Percentiles rank a stretch among this genome's conserved stretches.
Evolutionary conservation across 2,329 filamentous ascomycete species (phyloP).

Genomic region (Botrytis squamosa): DNA sequence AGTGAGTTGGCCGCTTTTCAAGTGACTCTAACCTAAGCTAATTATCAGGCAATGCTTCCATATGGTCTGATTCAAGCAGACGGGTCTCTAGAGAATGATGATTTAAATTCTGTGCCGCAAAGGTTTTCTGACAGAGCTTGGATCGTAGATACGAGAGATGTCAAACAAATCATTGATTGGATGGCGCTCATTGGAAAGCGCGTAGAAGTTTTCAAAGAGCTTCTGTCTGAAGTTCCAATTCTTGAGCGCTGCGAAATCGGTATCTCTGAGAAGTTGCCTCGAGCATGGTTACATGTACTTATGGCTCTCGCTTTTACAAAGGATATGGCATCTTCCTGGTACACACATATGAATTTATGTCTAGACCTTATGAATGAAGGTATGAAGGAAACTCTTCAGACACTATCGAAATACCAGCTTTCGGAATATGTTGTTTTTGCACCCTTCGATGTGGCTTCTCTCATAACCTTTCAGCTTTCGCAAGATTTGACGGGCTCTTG

Average conservation of each 20-base stretch:
- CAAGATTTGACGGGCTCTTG: slow-evolving; percentile 22
- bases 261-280: slow-evolving; percentile 28
- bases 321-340: slow-evolving; percentile 25
- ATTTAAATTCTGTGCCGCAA: neutral
- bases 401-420: neutral
- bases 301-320: slow-evolving; percentile 25
- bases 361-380: neutral
- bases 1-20: slow-evolving; percentile 31
- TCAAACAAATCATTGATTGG: neutral
- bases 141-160: neutral
- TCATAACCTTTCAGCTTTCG: slow-evolving; percentile 29
- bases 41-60: slow-evolving; percentile 5
- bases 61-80: neutral
- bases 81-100: neutral
- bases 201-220: neutral
- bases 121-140: neutral
- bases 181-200: neutral
- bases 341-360: slow-evolving; percentile 6
- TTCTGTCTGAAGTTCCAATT: neutral
- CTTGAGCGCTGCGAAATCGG: slow-evolving; percentile 21
- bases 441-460: slow-evolving; percentile 28
- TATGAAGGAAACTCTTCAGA: slow-evolving; percentile 3
- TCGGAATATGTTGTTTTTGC: slow-evolving; percentile 26
- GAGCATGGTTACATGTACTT: slow-evolving; percentile 31
- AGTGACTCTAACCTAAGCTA: neutral